Percentiles rank a stretch among this genome's conserved stretches.
Evolutionary conservation across 2,329 filamentous ascomycete genomes (phyloP).

Genomic region (Fusarium kyushuense): DNA sequence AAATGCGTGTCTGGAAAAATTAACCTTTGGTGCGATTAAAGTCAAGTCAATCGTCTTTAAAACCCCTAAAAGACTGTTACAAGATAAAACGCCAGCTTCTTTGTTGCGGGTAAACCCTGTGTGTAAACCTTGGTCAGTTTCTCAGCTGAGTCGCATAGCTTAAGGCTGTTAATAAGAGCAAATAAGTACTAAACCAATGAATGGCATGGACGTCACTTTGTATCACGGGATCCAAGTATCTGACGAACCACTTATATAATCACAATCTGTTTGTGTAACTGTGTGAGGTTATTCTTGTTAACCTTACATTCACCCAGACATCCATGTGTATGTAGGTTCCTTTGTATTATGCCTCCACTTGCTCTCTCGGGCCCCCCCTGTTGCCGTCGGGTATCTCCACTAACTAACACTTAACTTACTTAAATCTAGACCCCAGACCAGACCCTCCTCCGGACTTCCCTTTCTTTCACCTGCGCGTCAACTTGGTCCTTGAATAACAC

Average conservation of each 20-base stretch:
- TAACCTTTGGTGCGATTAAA: background rate
- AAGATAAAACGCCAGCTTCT: background rate
- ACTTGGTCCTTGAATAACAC: constrained; percentile 15
- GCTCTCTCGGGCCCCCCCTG: constrained; percentile 6
- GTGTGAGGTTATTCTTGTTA: background rate
- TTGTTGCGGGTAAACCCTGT: background rate
- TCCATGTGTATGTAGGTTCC: background rate
- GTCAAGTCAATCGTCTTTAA: background rate
- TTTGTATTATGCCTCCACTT: constrained; percentile 8
- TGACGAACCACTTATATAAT: background rate
- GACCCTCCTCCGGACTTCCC: constrained; percentile 34
- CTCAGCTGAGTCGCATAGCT: background rate
- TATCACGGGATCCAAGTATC: background rate
- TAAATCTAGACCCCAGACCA: constrained; percentile 32
- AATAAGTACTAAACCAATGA: background rate
- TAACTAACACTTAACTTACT: constrained; percentile 1
- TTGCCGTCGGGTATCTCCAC: constrained; percentile 20
- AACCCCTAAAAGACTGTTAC: background rate
- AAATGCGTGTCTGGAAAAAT: background rate
- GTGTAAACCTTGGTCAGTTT: background rate
- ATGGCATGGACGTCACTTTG: background rate
- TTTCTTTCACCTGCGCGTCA: constrained; percentile 28
- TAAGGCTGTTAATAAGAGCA: background rate
- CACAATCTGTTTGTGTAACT: background rate
- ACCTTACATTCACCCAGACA: background rate